Conservation (phyloP, 1,284 basidiomycete genomes). For the Cryptococcus floricola region DNA sequence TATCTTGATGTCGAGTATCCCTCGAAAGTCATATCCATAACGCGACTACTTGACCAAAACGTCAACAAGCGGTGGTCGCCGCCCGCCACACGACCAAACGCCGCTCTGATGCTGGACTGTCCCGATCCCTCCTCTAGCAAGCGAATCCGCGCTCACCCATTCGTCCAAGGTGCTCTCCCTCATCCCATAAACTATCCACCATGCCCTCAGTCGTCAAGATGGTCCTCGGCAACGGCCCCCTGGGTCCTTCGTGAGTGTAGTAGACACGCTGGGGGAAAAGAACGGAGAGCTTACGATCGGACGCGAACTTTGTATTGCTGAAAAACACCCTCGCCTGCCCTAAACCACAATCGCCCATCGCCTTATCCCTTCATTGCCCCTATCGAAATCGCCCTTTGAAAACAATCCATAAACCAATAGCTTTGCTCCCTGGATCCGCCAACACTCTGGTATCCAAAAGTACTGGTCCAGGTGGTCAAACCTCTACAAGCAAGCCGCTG, state of each 20-base stretch:
- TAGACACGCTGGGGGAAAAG: not conserved
- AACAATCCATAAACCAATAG: constrained; percentile 18
- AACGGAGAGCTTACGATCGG: not conserved
- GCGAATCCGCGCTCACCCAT: no score
- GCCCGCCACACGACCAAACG: not conserved
- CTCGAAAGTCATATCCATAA: not conserved
- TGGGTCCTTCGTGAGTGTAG: constrained; percentile 59
- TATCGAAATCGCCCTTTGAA: not conserved
- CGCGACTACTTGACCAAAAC: not conserved
- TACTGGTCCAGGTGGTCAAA: constrained; percentile 72
- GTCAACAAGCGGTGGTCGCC: not conserved
- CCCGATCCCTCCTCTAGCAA: no score
- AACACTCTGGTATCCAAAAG: constrained; percentile 53
- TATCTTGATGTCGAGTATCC: no score
- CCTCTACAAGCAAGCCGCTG: constrained; percentile 76
- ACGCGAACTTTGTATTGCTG: not conserved
- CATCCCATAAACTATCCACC: constrained; percentile 2
- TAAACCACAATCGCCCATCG: not conserved
- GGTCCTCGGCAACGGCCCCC: constrained; percentile 59
- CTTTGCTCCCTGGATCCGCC: constrained; percentile 70
- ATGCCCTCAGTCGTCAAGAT: constrained; percentile 32
- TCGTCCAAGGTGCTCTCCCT: no score
- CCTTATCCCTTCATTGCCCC: not conserved
- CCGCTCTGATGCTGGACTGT: not conserved
- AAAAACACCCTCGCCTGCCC: not conserved